These are phyloP conservation scores for Phytophthora cactorum DNA, from an alignment of 352 stramenopile genomes.

Conservation along the genomic window DNA sequence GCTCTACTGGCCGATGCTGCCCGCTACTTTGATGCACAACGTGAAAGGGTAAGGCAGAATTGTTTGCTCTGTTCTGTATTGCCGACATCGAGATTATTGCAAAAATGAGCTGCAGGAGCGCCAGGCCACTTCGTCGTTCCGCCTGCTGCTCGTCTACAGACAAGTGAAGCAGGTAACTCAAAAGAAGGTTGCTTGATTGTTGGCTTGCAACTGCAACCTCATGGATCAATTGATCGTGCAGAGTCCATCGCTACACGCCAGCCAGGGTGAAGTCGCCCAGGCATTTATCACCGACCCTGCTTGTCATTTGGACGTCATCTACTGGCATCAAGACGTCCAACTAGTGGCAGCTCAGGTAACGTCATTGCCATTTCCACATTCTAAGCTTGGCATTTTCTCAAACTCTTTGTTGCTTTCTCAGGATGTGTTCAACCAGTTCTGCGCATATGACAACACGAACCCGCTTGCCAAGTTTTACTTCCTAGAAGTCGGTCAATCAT, in stretches of 20 bases:
- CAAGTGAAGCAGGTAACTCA: slow-evolving; percentile 36
- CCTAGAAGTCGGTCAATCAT: slow-evolving; percentile 50
- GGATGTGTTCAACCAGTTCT: slow-evolving; percentile 54
- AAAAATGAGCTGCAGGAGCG: slow-evolving; percentile 22
- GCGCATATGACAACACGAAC: slow-evolving; percentile 50
- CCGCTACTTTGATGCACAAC: slow-evolving; percentile 35
- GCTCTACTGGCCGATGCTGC: slow-evolving; percentile 40
- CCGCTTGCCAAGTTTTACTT: slow-evolving; percentile 58
- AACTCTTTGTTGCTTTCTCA: slow-evolving; percentile 13
- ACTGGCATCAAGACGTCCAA: slow-evolving; percentile 51
- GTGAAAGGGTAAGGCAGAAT: slow-evolving; percentile 25
- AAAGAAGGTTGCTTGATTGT: not conserved
- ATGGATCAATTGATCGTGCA: slow-evolving; percentile 9
- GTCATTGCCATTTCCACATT: not conserved
- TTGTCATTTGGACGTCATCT: slow-evolving; percentile 54
- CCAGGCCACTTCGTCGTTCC: slow-evolving; percentile 28
- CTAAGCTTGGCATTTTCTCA: not conserved
- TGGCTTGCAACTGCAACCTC: not conserved
- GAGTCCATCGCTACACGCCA: slow-evolving; percentile 23
- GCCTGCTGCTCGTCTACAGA: slow-evolving; percentile 40
- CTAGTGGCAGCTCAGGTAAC: slow-evolving; percentile 44
- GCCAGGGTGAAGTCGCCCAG: slow-evolving; percentile 14
- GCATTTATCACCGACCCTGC: slow-evolving; percentile 39
- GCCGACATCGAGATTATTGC: slow-evolving; percentile 1
- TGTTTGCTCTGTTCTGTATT: not conserved